Base-by-base conservation (phyloP, 73 alveolate species). In the Blepharisma japonicum region DNA sequence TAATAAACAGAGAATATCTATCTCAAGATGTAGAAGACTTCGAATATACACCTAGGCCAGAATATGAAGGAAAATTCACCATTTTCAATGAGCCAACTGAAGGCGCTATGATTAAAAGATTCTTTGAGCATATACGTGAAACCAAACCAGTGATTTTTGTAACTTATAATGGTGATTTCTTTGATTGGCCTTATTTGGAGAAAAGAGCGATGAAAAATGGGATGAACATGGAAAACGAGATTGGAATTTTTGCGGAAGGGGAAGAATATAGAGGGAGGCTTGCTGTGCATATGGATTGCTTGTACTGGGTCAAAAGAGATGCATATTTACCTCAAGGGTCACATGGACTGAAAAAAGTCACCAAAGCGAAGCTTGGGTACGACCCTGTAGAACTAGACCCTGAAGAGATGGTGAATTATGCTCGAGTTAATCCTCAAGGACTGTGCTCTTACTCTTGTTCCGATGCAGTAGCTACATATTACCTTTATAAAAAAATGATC, bases 371-470 rank as follows among this genome's bases (percentile, higher is more conserved):
- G 91, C 92, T 98, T 66, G 98, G 98, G 68, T 98, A 98, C 87
- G 98, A 96, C 61, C 99, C 99, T 4, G 98, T 98, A 49, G 99
- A 98, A 88, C 96, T 98, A 14, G 99, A 98, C 61, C 99, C 99
- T 4, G 99, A 98, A 89, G 86, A 87, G 70, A 97, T 97, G 99
- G 97, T 95, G 38, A 95, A 95, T 25, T 92, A 90, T 86, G 99
- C 99, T 0, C 80, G 89, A 76, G 98, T 91, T 51, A 84, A 96
- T 46, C 98, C 99, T 18, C 90, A 98, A 71, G 97, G 96, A 85
- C 87, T 98, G 77, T 99, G 99, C 55, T 98, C 97, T 42, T 98
- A 98, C 93, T 98, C 99, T 6, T 99, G 97, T 66, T 98, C 99
- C 38, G 99, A 98, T 96, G 99, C 99, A 38, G 98, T 98, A 39